A percentile compares a stretch with the other conserved stretches of the same genome.
Conservation (phyloP, 2,329 filamentous ascomycete genomes). For the Dothideomycetes sp. region DNA sequence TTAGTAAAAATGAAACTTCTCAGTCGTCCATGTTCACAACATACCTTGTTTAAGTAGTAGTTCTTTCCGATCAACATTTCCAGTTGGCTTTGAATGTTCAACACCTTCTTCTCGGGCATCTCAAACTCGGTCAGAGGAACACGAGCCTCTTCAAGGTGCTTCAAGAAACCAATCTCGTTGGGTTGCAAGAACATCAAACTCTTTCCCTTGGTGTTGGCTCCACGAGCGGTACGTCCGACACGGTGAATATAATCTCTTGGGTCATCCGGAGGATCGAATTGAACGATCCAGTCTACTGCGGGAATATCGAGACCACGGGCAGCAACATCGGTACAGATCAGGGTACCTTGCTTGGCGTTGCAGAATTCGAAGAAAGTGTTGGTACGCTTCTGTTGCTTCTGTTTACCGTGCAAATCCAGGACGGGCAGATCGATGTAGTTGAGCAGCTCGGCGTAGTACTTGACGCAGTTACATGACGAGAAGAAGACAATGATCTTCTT, state of each 20-base stretch:
- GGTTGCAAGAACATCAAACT: slow-evolving; percentile 91
- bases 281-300: slow-evolving; percentile 90
- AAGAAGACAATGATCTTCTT: slow-evolving; percentile 99
- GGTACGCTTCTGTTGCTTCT: slow-evolving; percentile 98
- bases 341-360: slow-evolving; percentile 71
- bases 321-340: slow-evolving; percentile 95
- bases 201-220: slow-evolving; percentile 71
- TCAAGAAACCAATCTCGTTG: slow-evolving; percentile 82
- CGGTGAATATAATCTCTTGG: slow-evolving; percentile 81
- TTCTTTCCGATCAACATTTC: slow-evolving; percentile 92
- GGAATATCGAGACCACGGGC: slow-evolving; percentile 93
- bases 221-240: slow-evolving; percentile 87
- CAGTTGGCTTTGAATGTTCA: slow-evolving; percentile 69
- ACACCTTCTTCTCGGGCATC: slow-evolving; percentile 83
- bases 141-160: slow-evolving; percentile 79
- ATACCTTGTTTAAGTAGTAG: slow-evolving; percentile 87
- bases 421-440: slow-evolving; percentile 96
- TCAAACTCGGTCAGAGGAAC: slow-evolving; percentile 96
- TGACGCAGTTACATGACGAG: slow-evolving; percentile 70
- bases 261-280: slow-evolving; percentile 65
- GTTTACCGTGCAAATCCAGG: slow-evolving; percentile 81
- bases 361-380: slow-evolving; percentile 97
- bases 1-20: no score
- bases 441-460: slow-evolving; percentile 89
- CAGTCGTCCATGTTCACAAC: no score